Evolutionary conservation across 2,329 filamentous ascomycete species (phyloP), one percentile per base, ranked within the genome.

Genomic region (Trichoderma hamatum): DNA sequence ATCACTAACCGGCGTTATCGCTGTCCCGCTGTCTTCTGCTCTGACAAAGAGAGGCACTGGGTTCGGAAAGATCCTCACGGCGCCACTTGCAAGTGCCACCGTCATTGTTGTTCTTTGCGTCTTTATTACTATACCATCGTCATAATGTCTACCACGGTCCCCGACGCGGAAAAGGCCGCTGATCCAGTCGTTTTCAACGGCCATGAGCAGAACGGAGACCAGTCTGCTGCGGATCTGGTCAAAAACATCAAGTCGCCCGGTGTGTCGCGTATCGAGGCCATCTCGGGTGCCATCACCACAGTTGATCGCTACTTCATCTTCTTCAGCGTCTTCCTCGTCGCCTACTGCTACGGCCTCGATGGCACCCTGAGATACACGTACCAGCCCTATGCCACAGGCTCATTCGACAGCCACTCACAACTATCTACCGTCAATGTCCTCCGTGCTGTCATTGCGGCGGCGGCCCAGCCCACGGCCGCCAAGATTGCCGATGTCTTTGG

Each of bases 401-500:
- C 77, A 1, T 88, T 85, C 71, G 73, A 74, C 3, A 70, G 79
- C 6, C 88, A 90, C 75, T 88, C 86, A 30, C 80, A 88, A 26
- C 78, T 87, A 5, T 81, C 87, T 1, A 87, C 87, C 5, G 80
- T 90, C 73, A 86, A 85, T 74, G 85, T 88, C 30, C 76, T 89
- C 9, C 82, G 86, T 9, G 80, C 83, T 21, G 87, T 89, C 59
- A 86, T 89, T 71, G 87, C 86, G 13, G 87, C 86, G 54, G 88
- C 86, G 5, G 85, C 86, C 19, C 79, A 86, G 81, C 86, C 81
- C 69, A 84, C 87, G 1, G 82, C 86, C 0, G 87, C 85, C 32
- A 88, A 88, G 74, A 84, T 89, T 72, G 86, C 86, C 49, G 87
- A 86, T 74, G 86, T 89, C 7, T 90, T 90, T 73, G 89, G 89